Percentiles rank a stretch among this genome's conserved stretches.
Conservation (phyloP, 805 yeast species). For the Wickerhamiella qilinensis region DNA sequence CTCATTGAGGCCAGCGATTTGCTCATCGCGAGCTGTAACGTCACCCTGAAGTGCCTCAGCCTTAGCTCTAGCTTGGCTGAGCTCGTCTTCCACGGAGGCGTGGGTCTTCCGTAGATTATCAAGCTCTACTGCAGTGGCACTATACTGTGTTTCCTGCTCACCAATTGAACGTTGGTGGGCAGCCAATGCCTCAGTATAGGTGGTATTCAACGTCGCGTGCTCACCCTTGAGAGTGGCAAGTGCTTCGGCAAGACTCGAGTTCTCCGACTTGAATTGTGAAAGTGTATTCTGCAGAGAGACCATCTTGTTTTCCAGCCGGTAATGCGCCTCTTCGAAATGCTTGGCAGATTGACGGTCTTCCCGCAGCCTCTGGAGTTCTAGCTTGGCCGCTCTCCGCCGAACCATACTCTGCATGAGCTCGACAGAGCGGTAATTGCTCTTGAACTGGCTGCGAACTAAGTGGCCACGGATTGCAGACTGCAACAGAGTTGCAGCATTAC, state of each 20-base stretch:
- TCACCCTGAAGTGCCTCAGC: constrained; percentile 6
- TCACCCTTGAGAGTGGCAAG: constrained; percentile 4
- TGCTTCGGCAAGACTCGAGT: constrained; percentile 30
- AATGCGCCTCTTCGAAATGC: constrained; percentile 81
- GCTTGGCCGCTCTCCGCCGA: constrained; percentile 60
- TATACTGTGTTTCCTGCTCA: background rate
- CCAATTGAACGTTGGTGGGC: constrained; percentile 2
- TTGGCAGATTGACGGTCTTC: constrained; percentile 86
- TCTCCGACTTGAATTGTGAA: constrained; percentile 65
- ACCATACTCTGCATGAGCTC: constrained; percentile 60
- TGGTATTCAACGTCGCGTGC: constrained; percentile 6
- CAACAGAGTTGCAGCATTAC: constrained; percentile 49
- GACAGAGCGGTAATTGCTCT: constrained; percentile 35
- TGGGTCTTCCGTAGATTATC: background rate
- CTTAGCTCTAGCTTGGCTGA: constrained; percentile 4
- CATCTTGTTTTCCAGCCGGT: constrained; percentile 91
- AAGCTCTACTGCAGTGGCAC: constrained; percentile 1
- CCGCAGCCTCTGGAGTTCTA: constrained; percentile 45
- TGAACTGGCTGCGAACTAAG: constrained; percentile 38
- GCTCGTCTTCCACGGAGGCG: background rate
- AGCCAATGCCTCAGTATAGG: constrained; percentile 5
- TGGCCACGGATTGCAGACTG: constrained; percentile 64
- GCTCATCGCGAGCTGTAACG: constrained; percentile 15
- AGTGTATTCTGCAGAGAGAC: constrained; percentile 81
- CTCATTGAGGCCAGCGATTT: constrained; percentile 15